These are phyloP conservation scores for Kazachstania viticola DNA, from an alignment of 805 yeast species.

Conservation along the genomic window DNA sequence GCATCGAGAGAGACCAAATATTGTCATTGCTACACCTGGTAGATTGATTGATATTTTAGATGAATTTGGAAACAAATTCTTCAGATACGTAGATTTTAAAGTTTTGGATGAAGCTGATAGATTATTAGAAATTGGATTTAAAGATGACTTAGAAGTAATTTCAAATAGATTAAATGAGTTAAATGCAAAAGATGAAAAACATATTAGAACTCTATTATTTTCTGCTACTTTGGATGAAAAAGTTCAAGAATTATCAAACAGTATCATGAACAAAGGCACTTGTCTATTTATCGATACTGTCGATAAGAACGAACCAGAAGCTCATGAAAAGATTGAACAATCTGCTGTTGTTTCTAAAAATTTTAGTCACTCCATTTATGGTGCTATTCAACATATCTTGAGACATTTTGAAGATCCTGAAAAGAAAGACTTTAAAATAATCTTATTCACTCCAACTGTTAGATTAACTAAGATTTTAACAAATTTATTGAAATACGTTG, in stretches of 20 bases:
- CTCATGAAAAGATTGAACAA: conserved; percentile 70
- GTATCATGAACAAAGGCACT: conserved; percentile 39
- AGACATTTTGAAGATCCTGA: conserved; percentile 26
- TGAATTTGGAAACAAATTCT: conserved; percentile 32
- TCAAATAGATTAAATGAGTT: conserved; percentile 34
- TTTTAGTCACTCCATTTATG: conserved; percentile 47
- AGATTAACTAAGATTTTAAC: conserved; percentile 45
- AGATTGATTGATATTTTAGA: conserved; percentile 56
- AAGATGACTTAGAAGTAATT: conserved; percentile 48
- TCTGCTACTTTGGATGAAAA: conserved; percentile 77
- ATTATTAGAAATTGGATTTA: conserved; percentile 71
- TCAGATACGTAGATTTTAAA: conserved; percentile 46
- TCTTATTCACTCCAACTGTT: conserved; percentile 74
- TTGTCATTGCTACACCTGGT: conserved; percentile 86
- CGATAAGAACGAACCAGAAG: conserved; percentile 58
- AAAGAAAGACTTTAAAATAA: conserved; percentile 49
- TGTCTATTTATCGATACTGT: conserved; percentile 64
- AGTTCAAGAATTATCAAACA: conserved; percentile 54
- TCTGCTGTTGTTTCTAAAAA: conserved; percentile 42
- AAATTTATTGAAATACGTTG: conserved; percentile 12
- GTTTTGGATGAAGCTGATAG: conserved; percentile 91
- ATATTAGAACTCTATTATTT: conserved; percentile 60
- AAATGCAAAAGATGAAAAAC: conserved; percentile 23
- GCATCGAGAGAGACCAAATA: conserved; percentile 32
- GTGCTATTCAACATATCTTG: conserved; percentile 42